Base-by-base conservation (phyloP, 306 rosid genomes). In the Prunus padus region DNA sequence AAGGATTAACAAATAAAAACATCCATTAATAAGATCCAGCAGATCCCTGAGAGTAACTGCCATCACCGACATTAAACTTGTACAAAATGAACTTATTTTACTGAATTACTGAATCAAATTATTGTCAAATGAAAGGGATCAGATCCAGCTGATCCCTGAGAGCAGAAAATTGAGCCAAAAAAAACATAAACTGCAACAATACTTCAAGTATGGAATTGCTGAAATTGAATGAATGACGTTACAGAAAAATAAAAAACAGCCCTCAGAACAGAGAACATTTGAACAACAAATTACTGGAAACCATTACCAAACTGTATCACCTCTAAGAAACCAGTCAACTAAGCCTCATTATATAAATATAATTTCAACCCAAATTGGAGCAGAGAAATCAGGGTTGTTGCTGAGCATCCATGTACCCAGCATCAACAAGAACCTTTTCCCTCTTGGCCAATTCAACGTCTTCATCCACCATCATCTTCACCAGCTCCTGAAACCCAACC, bases 341-440 rank as follows among this genome's bases (percentile, higher is more conserved):
- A 76, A 71, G 59, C 70, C 56, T 77, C 56, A 61, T 22, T 77
- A 33, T 55, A 46, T 49, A 67, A 65, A n/a, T n/a, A n/a, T n/a
- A n/a, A 50, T 9, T 37, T 37, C 42, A 23, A 59, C 40, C 60
- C 40, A 70, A 51, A 12, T 59, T 12, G 20, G 15, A 9, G 25
- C 61, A 18, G 57, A 26, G 23, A 23, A 31, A 55, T 87, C 87
- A 93, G 19, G 99, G 99, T 49, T 96, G 99, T 69, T 96, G 99
- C 72, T 96, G 99, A 18, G 99, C 96, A 89, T 96, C 99, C 92
- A 96, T 82, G 83, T 79, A 96, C 31, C 99, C 99, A 60, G 99
- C 99, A 84, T 96, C 99, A 44, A 96, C 99, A 71, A 96, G 97
- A 28, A 96, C 99, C 83, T 96, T 96, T 86, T 96, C 98, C 82